Percentiles rank a stretch among this genome's conserved stretches.
These are phyloP conservation scores for Fusarium domesticum DNA, from an alignment of 2,329 filamentous ascomycete genomes.

Conservation along the genomic window DNA sequence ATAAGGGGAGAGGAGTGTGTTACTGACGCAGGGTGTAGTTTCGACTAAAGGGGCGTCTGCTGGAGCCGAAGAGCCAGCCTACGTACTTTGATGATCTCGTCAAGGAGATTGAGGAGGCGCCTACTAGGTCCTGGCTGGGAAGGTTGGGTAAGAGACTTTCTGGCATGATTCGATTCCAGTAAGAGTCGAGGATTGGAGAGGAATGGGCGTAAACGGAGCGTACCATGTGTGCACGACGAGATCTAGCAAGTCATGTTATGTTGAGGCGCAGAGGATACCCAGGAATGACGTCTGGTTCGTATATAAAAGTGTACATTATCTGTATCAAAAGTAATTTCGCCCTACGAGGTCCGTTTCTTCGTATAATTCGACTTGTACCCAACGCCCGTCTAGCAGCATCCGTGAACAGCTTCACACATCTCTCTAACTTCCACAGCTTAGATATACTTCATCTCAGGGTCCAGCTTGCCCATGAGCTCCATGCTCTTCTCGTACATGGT, in stretches of 20 bases:
- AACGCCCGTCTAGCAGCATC: background rate
- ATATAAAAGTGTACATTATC: slow-evolving; percentile 28
- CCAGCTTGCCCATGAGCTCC: slow-evolving; percentile 74
- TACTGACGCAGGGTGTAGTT: slow-evolving; percentile 30
- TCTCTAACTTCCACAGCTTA: slow-evolving; percentile 37
- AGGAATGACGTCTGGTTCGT: slow-evolving; percentile 20
- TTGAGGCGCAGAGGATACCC: slow-evolving; percentile 17
- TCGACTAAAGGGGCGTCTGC: slow-evolving; percentile 45
- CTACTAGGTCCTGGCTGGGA: slow-evolving; percentile 53
- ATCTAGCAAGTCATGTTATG: slow-evolving; percentile 8
- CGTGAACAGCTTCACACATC: background rate
- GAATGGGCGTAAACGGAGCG: too few relatives aligned
- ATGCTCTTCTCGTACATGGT: slow-evolving; percentile 99
- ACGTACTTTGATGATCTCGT: slow-evolving; percentile 61
- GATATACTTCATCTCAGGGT: slow-evolving; percentile 82
- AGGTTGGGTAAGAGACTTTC: slow-evolving; percentile 53
- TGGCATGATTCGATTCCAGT: slow-evolving; percentile 59
- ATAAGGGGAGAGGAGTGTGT: too few relatives aligned
- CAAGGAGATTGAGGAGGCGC: slow-evolving; percentile 61
- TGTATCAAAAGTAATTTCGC: slow-evolving; percentile 25
- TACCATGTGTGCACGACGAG: too few relatives aligned
- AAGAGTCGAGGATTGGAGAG: too few relatives aligned
- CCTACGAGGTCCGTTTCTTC: slow-evolving; percentile 2
- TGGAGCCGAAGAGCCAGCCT: slow-evolving; percentile 60
- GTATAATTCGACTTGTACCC: slow-evolving; percentile 1